Percentiles rank a stretch among this genome's conserved stretches.
Conservation (phyloP, 768 basidiomycete species). For the Pleurotus salmoneostramineus region DNA sequence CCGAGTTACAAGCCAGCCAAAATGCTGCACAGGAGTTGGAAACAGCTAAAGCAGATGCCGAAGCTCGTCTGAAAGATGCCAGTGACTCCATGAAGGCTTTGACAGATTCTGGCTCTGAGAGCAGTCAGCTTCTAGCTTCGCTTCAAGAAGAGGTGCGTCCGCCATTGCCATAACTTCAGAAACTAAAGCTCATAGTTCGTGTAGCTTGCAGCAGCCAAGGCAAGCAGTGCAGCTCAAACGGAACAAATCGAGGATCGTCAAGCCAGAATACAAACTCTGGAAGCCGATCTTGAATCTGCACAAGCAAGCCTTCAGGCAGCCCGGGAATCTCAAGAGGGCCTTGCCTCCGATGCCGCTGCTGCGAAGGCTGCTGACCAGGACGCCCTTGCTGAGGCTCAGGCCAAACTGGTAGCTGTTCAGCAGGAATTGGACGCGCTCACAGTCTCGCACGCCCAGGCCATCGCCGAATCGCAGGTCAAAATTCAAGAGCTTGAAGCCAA, state of each 20-base stretch:
- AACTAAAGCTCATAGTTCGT: conserved; percentile 1
- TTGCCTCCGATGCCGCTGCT: conserved; percentile 36
- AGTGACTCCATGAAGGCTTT: conserved; percentile 36
- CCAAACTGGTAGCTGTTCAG: conserved; percentile 52
- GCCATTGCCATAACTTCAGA: neutral
- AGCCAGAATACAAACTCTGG: conserved; percentile 45
- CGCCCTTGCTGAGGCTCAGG: conserved; percentile 59
- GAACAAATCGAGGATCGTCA: conserved; percentile 45
- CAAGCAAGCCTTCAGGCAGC: conserved; percentile 52
- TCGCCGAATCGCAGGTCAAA: conserved; percentile 43
- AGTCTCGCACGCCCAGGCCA: conserved; percentile 41
- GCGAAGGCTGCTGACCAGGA: conserved; percentile 62
- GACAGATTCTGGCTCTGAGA: conserved; percentile 24
- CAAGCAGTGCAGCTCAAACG: conserved; percentile 33
- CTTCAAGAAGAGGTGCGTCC: conserved; percentile 41
- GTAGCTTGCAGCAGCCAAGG: conserved; percentile 52
- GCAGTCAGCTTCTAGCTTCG: conserved; percentile 32
- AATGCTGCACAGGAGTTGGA: conserved; percentile 42
- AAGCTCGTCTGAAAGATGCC: conserved; percentile 41
- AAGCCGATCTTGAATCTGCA: conserved; percentile 43
- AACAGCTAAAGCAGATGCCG: conserved; percentile 42
- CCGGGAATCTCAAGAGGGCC: conserved; percentile 40
- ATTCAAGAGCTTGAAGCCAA: conserved; percentile 44
- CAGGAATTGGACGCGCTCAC: conserved; percentile 50
- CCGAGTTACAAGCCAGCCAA: conserved; percentile 46